These are phyloP conservation scores for Pythium periplocum DNA, from an alignment of 352 stramenopile genomes.

Conservation along the genomic window DNA sequence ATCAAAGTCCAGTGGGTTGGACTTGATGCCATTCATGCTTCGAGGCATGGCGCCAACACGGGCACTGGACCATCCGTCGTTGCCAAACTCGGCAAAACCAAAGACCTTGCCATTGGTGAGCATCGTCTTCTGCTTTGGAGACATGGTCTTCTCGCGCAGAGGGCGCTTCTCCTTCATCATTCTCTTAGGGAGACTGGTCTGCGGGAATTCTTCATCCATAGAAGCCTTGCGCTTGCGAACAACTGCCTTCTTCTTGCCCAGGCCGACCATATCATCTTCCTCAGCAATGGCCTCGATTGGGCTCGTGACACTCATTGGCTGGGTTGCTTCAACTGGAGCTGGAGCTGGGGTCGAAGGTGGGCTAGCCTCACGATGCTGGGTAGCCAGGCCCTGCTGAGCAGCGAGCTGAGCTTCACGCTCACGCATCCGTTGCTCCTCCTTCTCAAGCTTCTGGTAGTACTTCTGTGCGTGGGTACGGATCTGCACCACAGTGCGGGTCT, in stretches of 20 bases:
- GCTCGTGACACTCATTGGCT: not conserved
- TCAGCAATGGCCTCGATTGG: not conserved
- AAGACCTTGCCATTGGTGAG: conserved; percentile 43
- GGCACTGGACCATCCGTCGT: conserved; percentile 19
- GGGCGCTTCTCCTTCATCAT: conserved; percentile 64
- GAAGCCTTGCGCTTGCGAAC: conserved; percentile 67
- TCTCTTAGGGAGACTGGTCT: conserved; percentile 59
- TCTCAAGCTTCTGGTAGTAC: conserved; percentile 89
- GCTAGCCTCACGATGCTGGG: not conserved
- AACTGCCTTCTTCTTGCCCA: conserved; percentile 52
- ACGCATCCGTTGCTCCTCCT: conserved; percentile 74
- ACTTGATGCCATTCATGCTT: conserved; percentile 21
- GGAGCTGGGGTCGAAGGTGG: conserved; percentile 3
- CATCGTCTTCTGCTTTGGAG: conserved; percentile 62
- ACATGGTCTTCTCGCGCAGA: conserved; percentile 59
- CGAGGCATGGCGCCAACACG: conserved; percentile 16
- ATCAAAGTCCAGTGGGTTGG: conserved; percentile 53
- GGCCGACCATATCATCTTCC: conserved; percentile 3
- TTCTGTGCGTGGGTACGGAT: conserved; percentile 87
- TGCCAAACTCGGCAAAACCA: conserved; percentile 24
- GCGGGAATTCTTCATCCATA: conserved; percentile 28
- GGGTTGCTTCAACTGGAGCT: conserved; percentile 2
- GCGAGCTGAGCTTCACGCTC: conserved; percentile 51
- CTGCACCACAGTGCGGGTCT: conserved; percentile 90
- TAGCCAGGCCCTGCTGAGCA: conserved; percentile 8